Evolutionary conservation across 768 basidiomycete genomes (phyloP).

Genomic region (Lactifluus pinguis): DNA sequence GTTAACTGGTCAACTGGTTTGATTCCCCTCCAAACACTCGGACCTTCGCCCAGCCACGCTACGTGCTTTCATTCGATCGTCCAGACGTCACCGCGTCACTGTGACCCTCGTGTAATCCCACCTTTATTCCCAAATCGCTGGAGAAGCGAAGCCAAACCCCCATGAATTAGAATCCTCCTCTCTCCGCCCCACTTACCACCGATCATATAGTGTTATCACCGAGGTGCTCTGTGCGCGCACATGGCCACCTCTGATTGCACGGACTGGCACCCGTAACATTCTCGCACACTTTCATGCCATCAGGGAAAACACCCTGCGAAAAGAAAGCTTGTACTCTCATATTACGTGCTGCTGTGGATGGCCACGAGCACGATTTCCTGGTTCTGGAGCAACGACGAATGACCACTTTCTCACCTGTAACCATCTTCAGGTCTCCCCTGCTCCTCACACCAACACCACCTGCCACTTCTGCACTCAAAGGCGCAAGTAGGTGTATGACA

Average conservation of each 20-base stretch:
- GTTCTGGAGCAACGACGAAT: background rate
- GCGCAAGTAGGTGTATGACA: background rate
- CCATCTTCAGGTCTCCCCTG: too few relatives aligned
- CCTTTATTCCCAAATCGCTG: slow-evolving; percentile 3
- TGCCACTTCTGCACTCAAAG: background rate
- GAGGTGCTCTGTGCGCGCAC: too few relatives aligned
- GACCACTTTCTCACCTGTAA: background rate
- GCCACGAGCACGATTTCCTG: background rate
- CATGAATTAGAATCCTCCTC: background rate
- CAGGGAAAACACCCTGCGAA: too few relatives aligned
- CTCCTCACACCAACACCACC: too few relatives aligned
- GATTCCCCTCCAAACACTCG: too few relatives aligned
- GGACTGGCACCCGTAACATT: too few relatives aligned
- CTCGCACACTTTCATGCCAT: too few relatives aligned
- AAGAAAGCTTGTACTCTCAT: too few relatives aligned
- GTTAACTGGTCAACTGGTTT: background rate
- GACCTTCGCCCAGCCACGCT: too few relatives aligned
- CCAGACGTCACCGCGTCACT: background rate
- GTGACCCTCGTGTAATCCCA: slow-evolving; percentile 3
- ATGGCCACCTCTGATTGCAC: too few relatives aligned
- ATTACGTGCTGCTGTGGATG: background rate
- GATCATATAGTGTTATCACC: too few relatives aligned
- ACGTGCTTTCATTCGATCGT: too few relatives aligned
- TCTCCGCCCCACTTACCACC: background rate
- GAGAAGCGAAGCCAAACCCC: background rate